Evolutionary conservation across 345 rosid genomes (phyloP).

Genomic region (Populus ilicifolia): DNA sequence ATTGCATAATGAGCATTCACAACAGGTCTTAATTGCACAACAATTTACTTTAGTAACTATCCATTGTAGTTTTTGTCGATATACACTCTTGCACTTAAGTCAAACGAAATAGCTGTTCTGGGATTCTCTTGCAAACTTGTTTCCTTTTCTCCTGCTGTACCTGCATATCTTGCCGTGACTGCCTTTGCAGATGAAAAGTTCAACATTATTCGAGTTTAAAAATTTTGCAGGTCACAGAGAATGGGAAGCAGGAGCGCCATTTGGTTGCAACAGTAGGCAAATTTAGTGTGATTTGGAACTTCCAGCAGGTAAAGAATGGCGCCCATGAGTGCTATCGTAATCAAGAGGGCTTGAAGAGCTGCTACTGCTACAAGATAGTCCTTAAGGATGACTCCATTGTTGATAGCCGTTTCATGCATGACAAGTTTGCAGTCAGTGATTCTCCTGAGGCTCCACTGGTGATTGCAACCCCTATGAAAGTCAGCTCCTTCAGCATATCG

Average conservation of each 20-base stretch:
- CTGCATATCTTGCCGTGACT: neutral
- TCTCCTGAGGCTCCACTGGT: conserved; percentile 98
- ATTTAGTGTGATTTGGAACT: conserved; percentile 92
- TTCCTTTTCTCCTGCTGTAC: too few species aligned
- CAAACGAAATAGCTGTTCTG: too few species aligned
- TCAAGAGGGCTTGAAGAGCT: conserved; percentile 76
- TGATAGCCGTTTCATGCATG: conserved; percentile 97
- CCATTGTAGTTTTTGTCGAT: neutral
- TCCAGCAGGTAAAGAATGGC: conserved; percentile 74
- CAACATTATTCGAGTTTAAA: conserved; percentile 8
- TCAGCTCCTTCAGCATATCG: conserved; percentile 96
- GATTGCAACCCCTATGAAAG: conserved; percentile 91
- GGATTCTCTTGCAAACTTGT: too few species aligned
- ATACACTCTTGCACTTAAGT: too few species aligned
- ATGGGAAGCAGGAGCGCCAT: conserved; percentile 77
- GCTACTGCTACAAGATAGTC: conserved; percentile 90
- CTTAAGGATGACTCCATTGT: conserved; percentile 86
- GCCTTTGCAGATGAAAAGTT: neutral
- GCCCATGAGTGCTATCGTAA: conserved; percentile 72
- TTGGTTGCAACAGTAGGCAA: conserved; percentile 96
- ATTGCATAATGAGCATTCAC: neutral
- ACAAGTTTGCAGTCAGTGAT: conserved; percentile 81
- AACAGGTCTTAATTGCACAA: neutral
- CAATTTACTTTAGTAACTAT: neutral
- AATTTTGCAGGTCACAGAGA: conserved; percentile 59